Percentiles rank a stretch among this genome's conserved stretches.
Evolutionary conservation across 768 basidiomycete genomes (phyloP).

Genomic region (Russula emetica): DNA sequence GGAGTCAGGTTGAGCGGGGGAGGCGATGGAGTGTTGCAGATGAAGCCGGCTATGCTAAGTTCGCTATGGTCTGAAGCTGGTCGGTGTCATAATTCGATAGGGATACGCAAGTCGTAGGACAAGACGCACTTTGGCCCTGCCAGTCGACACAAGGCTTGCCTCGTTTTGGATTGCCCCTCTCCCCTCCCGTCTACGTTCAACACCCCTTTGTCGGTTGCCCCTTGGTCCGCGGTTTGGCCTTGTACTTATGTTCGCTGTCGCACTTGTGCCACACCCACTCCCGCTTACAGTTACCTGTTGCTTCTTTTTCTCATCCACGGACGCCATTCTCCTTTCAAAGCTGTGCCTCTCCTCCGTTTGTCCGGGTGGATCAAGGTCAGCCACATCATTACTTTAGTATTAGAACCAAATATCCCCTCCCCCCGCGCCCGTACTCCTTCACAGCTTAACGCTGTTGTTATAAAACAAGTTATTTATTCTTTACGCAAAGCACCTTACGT

Average conservation of each 20-base stretch:
- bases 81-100: constrained; percentile 39
- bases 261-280: constrained; percentile 31
- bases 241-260: constrained; percentile 23
- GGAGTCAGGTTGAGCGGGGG: constrained; percentile 46
- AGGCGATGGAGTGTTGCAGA: constrained; percentile 37
- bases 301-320: constrained; percentile 50
- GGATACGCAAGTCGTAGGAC: constrained; percentile 32
- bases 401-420: constrained; percentile 24
- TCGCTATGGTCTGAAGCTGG: constrained; percentile 38
- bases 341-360: constrained; percentile 28
- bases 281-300: constrained; percentile 37
- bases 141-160: constrained; percentile 16
- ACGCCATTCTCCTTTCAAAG: constrained; percentile 70
- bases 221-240: constrained; percentile 22
- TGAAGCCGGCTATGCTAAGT: constrained; percentile 34
- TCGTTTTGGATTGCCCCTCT: constrained; percentile 18
- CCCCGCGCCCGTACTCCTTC: constrained; percentile 33
- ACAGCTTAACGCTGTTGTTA: constrained; percentile 25
- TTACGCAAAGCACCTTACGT: constrained; percentile 23
- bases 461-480: constrained; percentile 21
- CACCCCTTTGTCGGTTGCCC: constrained; percentile 25
- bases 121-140: constrained; percentile 19
- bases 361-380: constrained; percentile 3
- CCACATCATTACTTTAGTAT: constrained; percentile 21
- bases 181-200: constrained; percentile 12